These are phyloP conservation scores for Penicillium thymicola DNA, from an alignment of 2,329 filamentous ascomycete genomes.

Conservation along the genomic window DNA sequence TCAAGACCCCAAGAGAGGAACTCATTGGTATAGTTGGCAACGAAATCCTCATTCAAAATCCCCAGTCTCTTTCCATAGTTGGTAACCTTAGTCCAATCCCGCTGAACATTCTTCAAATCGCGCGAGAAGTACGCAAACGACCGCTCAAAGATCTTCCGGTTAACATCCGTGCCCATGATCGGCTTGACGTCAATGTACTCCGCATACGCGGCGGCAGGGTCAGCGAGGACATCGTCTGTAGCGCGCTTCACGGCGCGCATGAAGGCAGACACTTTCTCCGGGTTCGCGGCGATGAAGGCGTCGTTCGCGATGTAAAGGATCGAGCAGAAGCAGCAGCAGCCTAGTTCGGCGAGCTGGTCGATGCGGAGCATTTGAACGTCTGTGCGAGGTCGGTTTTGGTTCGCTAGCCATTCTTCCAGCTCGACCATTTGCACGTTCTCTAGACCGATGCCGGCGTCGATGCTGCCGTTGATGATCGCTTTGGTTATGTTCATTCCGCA, in stretches of 20 bases:
- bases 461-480: conserved; percentile 68
- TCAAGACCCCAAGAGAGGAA: conserved; percentile 66
- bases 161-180: conserved; percentile 63
- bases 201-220: conserved; percentile 61
- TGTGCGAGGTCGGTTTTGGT: conserved; percentile 58
- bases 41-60: conserved; percentile 61
- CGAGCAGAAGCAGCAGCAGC: conserved; percentile 80
- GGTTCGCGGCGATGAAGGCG: conserved; percentile 62
- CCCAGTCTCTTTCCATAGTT: conserved; percentile 70
- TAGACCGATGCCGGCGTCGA: conserved; percentile 72
- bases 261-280: conserved; percentile 64
- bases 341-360: conserved; percentile 73
- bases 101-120: conserved; percentile 69
- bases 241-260: conserved; percentile 70
- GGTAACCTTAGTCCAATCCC: conserved; percentile 77
- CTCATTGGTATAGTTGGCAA: conserved; percentile 71
- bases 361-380: conserved; percentile 80
- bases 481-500: conserved; percentile 80
- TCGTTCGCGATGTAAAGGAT: conserved; percentile 81
- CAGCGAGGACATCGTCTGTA: conserved; percentile 66
- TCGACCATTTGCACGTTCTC: conserved; percentile 84
- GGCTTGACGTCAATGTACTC: conserved; percentile 72
- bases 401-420: conserved; percentile 69
- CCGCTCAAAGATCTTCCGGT: conserved; percentile 76
- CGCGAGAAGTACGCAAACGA: conserved; percentile 73